Evolutionary conservation across 108 stramenopile species (phyloP).

Genomic region (Skeletonema costatum): DNA sequence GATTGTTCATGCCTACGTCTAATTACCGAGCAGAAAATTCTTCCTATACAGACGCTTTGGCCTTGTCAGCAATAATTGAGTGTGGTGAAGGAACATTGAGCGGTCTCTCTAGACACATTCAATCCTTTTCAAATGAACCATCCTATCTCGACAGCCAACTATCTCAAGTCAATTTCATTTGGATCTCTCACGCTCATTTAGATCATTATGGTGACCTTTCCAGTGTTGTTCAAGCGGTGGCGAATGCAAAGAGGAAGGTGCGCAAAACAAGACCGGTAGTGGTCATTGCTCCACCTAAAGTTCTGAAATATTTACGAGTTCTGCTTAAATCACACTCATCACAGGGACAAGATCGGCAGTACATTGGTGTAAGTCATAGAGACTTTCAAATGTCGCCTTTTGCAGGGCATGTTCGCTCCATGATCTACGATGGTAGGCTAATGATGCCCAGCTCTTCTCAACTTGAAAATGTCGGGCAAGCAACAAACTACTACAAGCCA

Average conservation of each 20-base stretch:
- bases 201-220: conserved; percentile 84
- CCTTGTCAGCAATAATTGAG: conserved; percentile 59
- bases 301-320: conserved; percentile 46
- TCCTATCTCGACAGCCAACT: conserved; percentile 31
- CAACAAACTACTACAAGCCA: conserved; percentile 40
- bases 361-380: conserved; percentile 45
- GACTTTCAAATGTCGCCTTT: conserved; percentile 52
- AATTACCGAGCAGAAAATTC: not conserved
- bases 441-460: conserved; percentile 11
- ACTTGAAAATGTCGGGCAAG: not conserved
- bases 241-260: conserved; percentile 24
- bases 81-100: conserved; percentile 78
- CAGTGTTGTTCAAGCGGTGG: conserved; percentile 43
- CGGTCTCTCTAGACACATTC: conserved; percentile 53
- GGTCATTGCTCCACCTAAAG: conserved; percentile 57
- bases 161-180: conserved; percentile 58
- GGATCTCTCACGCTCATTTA: conserved; percentile 86
- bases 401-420: conserved; percentile 18
- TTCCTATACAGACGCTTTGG: conserved; percentile 10
- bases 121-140: not conserved
- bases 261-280: conserved; percentile 36
- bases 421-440: conserved; percentile 26
- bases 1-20: conserved; percentile 53
- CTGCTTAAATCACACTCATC: conserved; percentile 9
- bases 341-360: not conserved